Percentiles rank a stretch among this genome's conserved stretches.
phyloP scores from a whole-genome alignment of 78 protist species.

The Planoprotostelium fungivorum region DNA sequence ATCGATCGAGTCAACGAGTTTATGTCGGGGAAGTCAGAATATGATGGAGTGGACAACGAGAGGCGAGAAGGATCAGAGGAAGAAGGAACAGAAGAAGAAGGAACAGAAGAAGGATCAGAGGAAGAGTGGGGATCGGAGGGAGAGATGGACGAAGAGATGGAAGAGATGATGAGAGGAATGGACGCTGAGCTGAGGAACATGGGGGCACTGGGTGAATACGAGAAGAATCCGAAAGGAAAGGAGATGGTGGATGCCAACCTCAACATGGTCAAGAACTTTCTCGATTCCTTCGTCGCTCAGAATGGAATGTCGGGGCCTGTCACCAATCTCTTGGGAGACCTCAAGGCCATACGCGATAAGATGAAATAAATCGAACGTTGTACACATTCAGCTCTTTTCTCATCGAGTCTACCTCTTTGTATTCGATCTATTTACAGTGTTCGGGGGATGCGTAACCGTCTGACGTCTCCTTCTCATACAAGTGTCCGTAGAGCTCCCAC shows the following conservation, averaged over 20 bases:
- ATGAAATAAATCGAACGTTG: too few species aligned
- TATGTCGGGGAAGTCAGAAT: neutral
- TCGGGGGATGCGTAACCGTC: neutral
- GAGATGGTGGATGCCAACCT: neutral
- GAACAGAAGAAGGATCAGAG: neutral
- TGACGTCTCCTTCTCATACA: neutral
- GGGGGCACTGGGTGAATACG: neutral
- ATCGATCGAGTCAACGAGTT: neutral
- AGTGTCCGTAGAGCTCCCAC: neutral
- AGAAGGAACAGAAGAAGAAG: neutral
- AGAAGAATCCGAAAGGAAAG: neutral
- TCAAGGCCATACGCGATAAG: neutral
- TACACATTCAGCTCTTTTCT: too few species aligned
- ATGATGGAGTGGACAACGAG: neutral
- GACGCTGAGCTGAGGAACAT: neutral
- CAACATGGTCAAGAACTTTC: neutral
- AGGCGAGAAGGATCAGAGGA: neutral
- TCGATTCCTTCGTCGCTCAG: neutral
- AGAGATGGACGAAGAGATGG: neutral
- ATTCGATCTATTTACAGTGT: too few species aligned
- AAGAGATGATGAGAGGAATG: neutral
- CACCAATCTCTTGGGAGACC: neutral
- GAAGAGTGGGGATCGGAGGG: neutral
- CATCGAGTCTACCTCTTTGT: too few species aligned
- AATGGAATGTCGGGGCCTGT: slow-evolving; percentile 1